Conservation (phyloP, 441 rosid genomes). For the Flueggea neowawraea region DNA sequence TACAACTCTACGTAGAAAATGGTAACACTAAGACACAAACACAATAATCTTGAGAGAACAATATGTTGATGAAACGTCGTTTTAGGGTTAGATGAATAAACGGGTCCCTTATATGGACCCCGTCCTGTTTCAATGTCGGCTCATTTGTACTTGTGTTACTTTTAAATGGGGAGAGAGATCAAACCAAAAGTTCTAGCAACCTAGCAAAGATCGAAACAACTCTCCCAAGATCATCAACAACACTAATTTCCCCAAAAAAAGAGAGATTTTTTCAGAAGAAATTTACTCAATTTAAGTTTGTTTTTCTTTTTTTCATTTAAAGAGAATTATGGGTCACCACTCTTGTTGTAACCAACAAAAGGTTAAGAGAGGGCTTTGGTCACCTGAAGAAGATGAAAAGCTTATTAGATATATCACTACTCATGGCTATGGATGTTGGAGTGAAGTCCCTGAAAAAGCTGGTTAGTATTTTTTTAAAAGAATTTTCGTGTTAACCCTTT, state of each 20-base stretch:
- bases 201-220: no score
- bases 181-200: no score
- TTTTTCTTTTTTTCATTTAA: not conserved
- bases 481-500: not conserved
- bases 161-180: slow-evolving; percentile 33
- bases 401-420: slow-evolving; percentile 91
- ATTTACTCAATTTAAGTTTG: no score
- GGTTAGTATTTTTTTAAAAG: slow-evolving; percentile 32
- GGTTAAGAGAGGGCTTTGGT: slow-evolving; percentile 99
- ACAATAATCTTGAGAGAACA: slow-evolving; percentile 1
- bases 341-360: slow-evolving; percentile 98
- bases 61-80: slow-evolving; percentile 68
- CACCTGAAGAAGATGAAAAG: slow-evolving; percentile 99
- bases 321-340: slow-evolving; percentile 74
- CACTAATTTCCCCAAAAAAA: no score
- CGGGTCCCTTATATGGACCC: slow-evolving; percentile 48
- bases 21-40: slow-evolving; percentile 5
- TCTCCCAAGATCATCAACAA: no score
- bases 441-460: slow-evolving; percentile 99
- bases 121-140: slow-evolving; percentile 44
- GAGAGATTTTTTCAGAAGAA: no score
- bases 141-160: slow-evolving; percentile 24
- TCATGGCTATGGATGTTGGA: slow-evolving; percentile 99
- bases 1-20: slow-evolving; percentile 63
- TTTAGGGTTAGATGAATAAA: slow-evolving; percentile 85